phyloP scores from a whole-genome alignment of 2,329 filamentous ascomycete species.

The Magnaporthiopsis poae region DNA sequence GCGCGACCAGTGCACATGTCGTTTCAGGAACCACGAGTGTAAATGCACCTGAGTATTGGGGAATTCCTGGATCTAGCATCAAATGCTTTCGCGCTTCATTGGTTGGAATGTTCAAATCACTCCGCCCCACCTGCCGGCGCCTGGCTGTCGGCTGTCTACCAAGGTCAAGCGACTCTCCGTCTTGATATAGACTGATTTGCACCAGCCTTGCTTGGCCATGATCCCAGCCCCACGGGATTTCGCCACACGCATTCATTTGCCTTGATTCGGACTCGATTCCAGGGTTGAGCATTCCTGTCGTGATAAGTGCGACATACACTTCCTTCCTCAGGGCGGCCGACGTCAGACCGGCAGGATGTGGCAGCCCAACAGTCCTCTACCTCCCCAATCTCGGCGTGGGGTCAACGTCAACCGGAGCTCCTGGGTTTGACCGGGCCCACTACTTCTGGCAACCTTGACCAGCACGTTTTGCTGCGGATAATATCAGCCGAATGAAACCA shows the following conservation, averaged over 20 bases:
- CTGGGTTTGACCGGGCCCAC: slow-evolving; percentile 29
- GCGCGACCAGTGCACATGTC: not conserved
- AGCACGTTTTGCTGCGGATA: slow-evolving; percentile 52
- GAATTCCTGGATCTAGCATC: not conserved
- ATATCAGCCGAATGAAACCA: not conserved
- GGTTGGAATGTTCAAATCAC: not conserved
- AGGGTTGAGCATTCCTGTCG: not conserved
- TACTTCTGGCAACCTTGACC: slow-evolving; percentile 50
- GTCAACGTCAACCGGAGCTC: slow-evolving; percentile 60
- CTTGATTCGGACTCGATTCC: not conserved
- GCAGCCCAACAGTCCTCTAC: slow-evolving; percentile 75
- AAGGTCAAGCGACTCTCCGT: too few species aligned
- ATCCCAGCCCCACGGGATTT: not conserved
- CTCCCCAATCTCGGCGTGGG: slow-evolving; percentile 74
- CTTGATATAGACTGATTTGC: not conserved
- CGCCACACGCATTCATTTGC: not conserved
- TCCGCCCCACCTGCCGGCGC: not conserved
- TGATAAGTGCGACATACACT: not conserved
- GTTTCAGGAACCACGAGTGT: not conserved
- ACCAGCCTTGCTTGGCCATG: not conserved
- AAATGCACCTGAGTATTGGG: not conserved
- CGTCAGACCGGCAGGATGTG: slow-evolving; percentile 70
- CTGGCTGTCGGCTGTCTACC: too few species aligned
- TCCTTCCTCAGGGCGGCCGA: not conserved
- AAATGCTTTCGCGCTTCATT: not conserved